phyloP scores from a whole-genome alignment of 2,329 filamentous ascomycete species.

The Colletotrichum endophyticum region DNA sequence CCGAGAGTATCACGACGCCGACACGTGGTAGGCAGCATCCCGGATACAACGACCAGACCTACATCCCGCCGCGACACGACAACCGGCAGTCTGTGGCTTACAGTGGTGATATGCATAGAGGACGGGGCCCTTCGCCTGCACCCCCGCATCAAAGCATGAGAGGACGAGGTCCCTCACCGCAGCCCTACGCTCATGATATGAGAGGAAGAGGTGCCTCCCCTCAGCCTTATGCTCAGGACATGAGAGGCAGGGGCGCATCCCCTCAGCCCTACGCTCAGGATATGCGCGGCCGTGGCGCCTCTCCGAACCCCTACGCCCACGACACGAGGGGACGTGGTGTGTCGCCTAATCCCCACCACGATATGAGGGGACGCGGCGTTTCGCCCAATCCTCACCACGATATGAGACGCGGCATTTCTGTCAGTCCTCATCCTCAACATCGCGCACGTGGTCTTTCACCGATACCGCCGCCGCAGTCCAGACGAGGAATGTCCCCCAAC shows the following conservation, averaged over 20 bases:
- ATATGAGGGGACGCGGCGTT: conserved; percentile 46
- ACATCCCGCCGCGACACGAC: conserved; percentile 47
- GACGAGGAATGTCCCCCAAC: conserved; percentile 45
- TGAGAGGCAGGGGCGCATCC: conserved; percentile 45
- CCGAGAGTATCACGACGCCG: conserved; percentile 42
- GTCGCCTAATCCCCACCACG: conserved; percentile 38
- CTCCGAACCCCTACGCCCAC: not conserved
- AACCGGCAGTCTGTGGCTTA: conserved; percentile 45
- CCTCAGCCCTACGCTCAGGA: conserved; percentile 39
- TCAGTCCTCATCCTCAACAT: conserved; percentile 49
- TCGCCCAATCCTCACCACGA: conserved; percentile 27
- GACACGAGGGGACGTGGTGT: not conserved
- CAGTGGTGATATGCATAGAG: conserved; percentile 29
- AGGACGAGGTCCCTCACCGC: conserved; percentile 14
- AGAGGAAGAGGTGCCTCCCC: not conserved
- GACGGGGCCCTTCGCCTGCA: conserved; percentile 44
- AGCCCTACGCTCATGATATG: conserved; percentile 37
- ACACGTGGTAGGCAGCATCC: conserved; percentile 44
- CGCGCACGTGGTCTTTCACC: conserved; percentile 38
- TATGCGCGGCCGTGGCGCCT: not conserved
- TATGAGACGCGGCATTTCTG: conserved; percentile 41
- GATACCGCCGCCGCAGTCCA: conserved; percentile 39
- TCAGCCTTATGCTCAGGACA: not conserved
- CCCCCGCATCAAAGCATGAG: conserved; percentile 45
- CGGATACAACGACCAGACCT: conserved; percentile 28